Percentiles rank a stretch among this genome's conserved stretches.
Evolutionary conservation across 1,139 yeast species (phyloP).

Genomic region (Debaryomyces coudertii): DNA sequence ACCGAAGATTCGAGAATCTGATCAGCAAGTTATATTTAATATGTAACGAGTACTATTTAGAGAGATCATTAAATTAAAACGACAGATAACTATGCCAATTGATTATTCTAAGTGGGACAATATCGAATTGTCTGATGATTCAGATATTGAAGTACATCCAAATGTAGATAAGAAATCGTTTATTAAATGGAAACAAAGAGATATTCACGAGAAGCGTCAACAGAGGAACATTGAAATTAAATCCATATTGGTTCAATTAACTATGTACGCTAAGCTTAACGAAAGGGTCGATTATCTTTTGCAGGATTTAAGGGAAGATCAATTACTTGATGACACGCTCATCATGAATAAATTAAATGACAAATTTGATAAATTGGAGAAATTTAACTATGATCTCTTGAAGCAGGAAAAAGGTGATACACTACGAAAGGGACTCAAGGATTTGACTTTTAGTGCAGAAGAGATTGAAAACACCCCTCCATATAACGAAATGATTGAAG

Average conservation of each 20-base stretch:
- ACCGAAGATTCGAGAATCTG: conserved; percentile 9
- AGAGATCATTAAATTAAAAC: not conserved
- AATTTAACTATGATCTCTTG: conserved; percentile 45
- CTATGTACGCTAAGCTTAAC: conserved; percentile 78
- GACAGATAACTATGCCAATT: conserved; percentile 55
- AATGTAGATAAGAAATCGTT: conserved; percentile 94
- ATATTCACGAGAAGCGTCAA: conserved; percentile 89
- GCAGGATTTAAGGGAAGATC: conserved; percentile 38
- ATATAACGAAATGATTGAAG: conserved; percentile 92
- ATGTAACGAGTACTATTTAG: not conserved
- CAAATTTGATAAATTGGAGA: conserved; percentile 62
- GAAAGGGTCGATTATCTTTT: conserved; percentile 70
- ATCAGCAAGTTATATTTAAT: not conserved
- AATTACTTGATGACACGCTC: conserved; percentile 40
- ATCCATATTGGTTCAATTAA: conserved; percentile 68
- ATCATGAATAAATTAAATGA: conserved; percentile 49
- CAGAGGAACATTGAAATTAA: conserved; percentile 78
- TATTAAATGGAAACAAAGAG: conserved; percentile 95
- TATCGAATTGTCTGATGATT: conserved; percentile 92
- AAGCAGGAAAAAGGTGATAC: conserved; percentile 38
- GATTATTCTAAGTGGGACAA: conserved; percentile 99
- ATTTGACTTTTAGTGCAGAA: conserved; percentile 43
- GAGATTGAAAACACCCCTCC: conserved; percentile 74
- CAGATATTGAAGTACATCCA: conserved; percentile 96
- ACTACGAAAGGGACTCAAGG: conserved; percentile 48